Evolutionary conservation across 140 eudicot species (phyloP), one percentile per base, ranked within the genome.

Genomic region (Oenanthe javanica): DNA sequence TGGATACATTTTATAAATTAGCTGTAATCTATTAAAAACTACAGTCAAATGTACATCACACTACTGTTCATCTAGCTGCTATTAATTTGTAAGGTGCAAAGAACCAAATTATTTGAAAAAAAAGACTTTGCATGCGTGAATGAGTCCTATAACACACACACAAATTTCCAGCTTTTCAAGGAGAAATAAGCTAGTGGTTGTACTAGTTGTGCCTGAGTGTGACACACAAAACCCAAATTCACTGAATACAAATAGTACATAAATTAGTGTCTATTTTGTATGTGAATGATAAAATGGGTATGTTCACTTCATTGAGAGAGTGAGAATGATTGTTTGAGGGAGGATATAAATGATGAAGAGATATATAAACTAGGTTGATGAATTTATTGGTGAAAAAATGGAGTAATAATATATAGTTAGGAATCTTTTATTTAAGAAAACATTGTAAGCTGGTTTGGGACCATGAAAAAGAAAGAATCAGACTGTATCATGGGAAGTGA

Each of bases 141-240:
- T 21, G 57, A 47, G 78, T 31, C 52, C 64, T 1, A 64, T 36
- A 36, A 36, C 40, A 38, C 52, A 38, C 25, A 76, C 40, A 64
- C 72, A 54, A 16, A 13, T 45, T 75, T 36, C 47, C 48, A 61
- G 82, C 54, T 45, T 54, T 81, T 21, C 66, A 75, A 9, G 18
- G 50, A 46, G 47, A 55, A 55, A n/a, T 40, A 59, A 16, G 66
- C 5, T 59, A 36, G 54, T 75, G 54, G 3, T 81, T 31, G 69
- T 75, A 75, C 55, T 75, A 23, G 9, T 47, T 12, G 43, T 76
- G 72, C 52, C 79, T 83, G 83, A 79, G 83, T 73, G 46, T 69
- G 47, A 79, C 21, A 74, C 80, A 80, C 74, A 69, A 69, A 69
- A 74, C 77, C 77, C 80, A 79, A 83, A 38, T 50, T 23, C 81